A percentile compares a stretch with the other conserved stretches of the same genome.
phyloP scores from a whole-genome alignment of 1,284 basidiomycete genomes.

The Coniferiporia sulphurascens region DNA sequence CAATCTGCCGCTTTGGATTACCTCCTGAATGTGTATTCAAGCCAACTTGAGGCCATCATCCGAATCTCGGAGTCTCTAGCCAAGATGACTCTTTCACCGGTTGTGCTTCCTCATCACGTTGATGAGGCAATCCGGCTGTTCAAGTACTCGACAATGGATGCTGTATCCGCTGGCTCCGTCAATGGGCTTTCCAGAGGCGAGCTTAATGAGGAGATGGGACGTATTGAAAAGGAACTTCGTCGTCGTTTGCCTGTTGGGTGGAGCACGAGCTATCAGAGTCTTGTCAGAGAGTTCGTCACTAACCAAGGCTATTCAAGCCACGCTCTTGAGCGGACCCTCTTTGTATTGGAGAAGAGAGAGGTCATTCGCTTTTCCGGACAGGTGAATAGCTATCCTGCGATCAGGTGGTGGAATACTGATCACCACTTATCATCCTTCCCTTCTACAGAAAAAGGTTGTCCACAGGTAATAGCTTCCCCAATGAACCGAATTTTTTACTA shows the following conservation, averaged over 20 bases:
- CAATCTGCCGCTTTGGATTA: neutral
- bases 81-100: conserved; percentile 86
- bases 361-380: conserved; percentile 86
- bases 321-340: conserved; percentile 89
- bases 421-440: conserved; percentile 9
- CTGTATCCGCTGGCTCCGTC: conserved; percentile 87
- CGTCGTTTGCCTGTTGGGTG: conserved; percentile 92
- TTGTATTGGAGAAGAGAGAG: conserved; percentile 93
- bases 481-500: neutral
- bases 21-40: conserved; percentile 31
- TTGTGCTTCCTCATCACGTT: conserved; percentile 91
- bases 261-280: conserved; percentile 92
- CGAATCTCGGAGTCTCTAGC: conserved; percentile 97
- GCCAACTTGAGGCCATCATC: conserved; percentile 98
- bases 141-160: conserved; percentile 99
- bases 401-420: conserved; percentile 5
- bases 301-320: conserved; percentile 89
- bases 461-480: conserved; percentile 29
- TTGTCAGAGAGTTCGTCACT: conserved; percentile 94
- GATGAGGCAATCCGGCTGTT: conserved; percentile 98
- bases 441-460: conserved; percentile 49
- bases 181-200: conserved; percentile 93
- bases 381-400: conserved; percentile 32
- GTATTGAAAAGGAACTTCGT: conserved; percentile 89
- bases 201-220: conserved; percentile 89